phyloP scores from a whole-genome alignment of 345 rosid species.

The Limnanthes douglasii region DNA sequence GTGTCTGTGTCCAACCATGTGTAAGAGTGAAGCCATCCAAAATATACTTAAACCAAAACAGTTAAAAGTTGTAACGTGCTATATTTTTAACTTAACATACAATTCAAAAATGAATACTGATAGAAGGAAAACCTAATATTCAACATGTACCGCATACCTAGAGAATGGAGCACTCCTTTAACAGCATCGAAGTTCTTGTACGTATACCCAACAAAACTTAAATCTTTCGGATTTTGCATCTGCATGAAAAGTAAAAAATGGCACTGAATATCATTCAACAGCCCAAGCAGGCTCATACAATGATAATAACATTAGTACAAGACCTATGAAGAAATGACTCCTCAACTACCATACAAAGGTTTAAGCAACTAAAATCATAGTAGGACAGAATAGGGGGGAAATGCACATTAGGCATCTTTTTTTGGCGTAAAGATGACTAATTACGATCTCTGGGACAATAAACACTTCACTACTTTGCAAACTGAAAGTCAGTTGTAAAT shows the following conservation, averaged over 20 bases:
- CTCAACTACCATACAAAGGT: neutral
- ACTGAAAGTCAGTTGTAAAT: too few species aligned
- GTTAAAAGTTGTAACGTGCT: neutral
- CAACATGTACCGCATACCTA: conserved; percentile 28
- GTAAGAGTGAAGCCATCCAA: neutral
- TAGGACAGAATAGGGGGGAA: too few species aligned
- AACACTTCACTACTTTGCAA: too few species aligned
- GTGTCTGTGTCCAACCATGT: neutral
- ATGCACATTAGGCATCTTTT: neutral
- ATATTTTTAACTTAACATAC: too few species aligned
- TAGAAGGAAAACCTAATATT: neutral
- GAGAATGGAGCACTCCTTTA: conserved; percentile 47
- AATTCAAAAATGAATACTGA: neutral
- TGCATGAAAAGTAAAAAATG: conserved; percentile 20
- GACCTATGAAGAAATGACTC: conserved; percentile 1
- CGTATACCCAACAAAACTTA: conserved; percentile 93
- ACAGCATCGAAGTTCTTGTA: conserved; percentile 96
- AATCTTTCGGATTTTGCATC: conserved; percentile 78
- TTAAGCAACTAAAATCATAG: too few species aligned
- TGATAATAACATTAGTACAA: conserved; percentile 4
- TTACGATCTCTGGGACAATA: conserved; percentile 4
- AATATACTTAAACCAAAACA: conserved; percentile 1
- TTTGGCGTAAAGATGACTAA: neutral
- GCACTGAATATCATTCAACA: conserved; percentile 3
- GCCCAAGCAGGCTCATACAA: neutral